These are phyloP conservation scores for Russula sp. DNA, from an alignment of 768 basidiomycete genomes.

Conservation along the genomic window DNA sequence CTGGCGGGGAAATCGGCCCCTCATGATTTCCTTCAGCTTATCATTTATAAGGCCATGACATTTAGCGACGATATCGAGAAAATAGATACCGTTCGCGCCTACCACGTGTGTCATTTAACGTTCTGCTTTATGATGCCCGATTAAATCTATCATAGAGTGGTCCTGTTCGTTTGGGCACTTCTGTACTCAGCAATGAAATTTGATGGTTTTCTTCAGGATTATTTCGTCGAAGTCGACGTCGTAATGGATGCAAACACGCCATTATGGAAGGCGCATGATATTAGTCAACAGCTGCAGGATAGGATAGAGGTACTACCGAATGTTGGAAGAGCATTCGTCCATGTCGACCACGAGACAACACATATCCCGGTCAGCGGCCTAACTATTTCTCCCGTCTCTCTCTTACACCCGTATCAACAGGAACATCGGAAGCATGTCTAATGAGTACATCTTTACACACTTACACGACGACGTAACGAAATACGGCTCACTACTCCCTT, in stretches of 20 bases:
- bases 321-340: constrained; percentile 90
- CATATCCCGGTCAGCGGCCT: constrained; percentile 49
- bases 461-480: background rate
- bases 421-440: constrained; percentile 38
- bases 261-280: constrained; percentile 81
- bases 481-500: background rate
- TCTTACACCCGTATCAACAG: constrained; percentile 23
- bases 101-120: constrained; percentile 53
- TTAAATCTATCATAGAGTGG: constrained; percentile 44
- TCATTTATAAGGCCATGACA: constrained; percentile 88
- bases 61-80: constrained; percentile 82
- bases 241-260: constrained; percentile 88
- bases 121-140: background rate
- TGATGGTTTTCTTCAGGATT: constrained; percentile 43
- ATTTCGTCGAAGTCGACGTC: constrained; percentile 92
- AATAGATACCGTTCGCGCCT: constrained; percentile 89
- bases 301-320: constrained; percentile 85
- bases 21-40: constrained; percentile 80
- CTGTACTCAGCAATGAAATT: background rate
- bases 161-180: constrained; percentile 40
- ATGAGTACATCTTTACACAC: background rate
- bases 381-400: constrained; percentile 1
- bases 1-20: constrained; percentile 91
- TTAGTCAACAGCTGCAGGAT: constrained; percentile 79
- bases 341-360: constrained; percentile 91